Evolutionary conservation across 148 eudicot genomes (phyloP).

Genomic region (Fagopyrum esculentum): DNA sequence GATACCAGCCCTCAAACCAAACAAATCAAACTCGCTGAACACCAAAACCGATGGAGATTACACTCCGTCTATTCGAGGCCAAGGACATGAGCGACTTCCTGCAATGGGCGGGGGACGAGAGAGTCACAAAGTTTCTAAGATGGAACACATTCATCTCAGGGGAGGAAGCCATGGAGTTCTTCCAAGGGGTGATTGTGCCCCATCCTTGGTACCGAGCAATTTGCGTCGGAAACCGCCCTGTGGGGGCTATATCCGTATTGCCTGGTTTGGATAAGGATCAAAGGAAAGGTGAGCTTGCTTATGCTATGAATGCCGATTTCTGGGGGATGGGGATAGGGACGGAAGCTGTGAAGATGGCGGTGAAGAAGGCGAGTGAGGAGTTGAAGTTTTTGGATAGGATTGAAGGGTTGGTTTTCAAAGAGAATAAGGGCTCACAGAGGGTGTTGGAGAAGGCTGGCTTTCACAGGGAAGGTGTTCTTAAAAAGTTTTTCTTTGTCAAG

Average conservation of each 20-base stretch:
- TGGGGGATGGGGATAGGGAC: slow-evolving; percentile 12
- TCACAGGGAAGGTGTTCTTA: slow-evolving; percentile 5
- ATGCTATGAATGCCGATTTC: not conserved
- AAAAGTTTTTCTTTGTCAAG: slow-evolving; percentile 10
- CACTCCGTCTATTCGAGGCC: slow-evolving; percentile 1
- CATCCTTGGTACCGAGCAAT: slow-evolving; percentile 10
- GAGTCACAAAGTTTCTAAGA: not conserved
- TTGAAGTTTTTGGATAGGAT: slow-evolving; percentile 9
- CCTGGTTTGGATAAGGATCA: not conserved
- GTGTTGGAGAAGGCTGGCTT: slow-evolving; percentile 5
- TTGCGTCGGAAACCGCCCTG: not conserved
- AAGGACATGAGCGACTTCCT: slow-evolving; percentile 2
- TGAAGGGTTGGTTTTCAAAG: slow-evolving; percentile 8
- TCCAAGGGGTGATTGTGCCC: not conserved
- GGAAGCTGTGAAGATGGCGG: slow-evolving; percentile 8
- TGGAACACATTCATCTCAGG: slow-evolving; percentile 4
- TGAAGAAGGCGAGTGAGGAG: not conserved
- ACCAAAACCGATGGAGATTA: not conserved
- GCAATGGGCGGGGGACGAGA: not conserved
- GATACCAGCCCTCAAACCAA: not conserved
- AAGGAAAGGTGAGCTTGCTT: slow-evolving; percentile 2
- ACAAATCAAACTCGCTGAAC: not conserved
- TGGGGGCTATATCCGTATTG: slow-evolving; percentile 1
- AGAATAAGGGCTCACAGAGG: slow-evolving; percentile 7
- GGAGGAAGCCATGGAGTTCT: slow-evolving; percentile 8